phyloP scores from a whole-genome alignment of 75 land plant genomes.

The Cunninghamia lanceolata region DNA sequence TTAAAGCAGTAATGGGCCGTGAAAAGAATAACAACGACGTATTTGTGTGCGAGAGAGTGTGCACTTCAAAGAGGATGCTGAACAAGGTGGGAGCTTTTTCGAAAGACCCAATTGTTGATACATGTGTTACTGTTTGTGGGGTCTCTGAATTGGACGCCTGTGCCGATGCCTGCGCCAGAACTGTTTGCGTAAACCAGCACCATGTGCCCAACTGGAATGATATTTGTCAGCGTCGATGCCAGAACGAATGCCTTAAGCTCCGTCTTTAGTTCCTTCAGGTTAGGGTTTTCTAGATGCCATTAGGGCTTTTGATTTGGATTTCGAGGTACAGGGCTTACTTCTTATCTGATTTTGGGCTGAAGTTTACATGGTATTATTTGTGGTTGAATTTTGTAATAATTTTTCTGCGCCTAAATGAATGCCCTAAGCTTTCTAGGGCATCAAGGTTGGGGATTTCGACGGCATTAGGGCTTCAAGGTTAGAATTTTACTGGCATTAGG shows the following conservation, averaged over 20 bases:
- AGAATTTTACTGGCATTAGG: not conserved
- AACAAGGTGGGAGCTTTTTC: slow-evolving; percentile 86
- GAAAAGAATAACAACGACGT: slow-evolving; percentile 49
- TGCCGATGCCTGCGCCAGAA: slow-evolving; percentile 84
- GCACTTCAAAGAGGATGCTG: slow-evolving; percentile 88
- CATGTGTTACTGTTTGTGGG: slow-evolving; percentile 94
- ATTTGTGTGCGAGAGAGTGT: slow-evolving; percentile 88
- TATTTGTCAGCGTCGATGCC: slow-evolving; percentile 79
- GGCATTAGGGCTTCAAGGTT: not conserved
- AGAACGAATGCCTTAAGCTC: slow-evolving; percentile 75
- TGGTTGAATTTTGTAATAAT: not conserved
- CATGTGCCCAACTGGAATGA: slow-evolving; percentile 98
- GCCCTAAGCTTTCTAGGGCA: not conserved
- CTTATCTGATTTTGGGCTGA: not conserved
- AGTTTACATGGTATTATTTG: not conserved
- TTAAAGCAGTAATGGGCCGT: slow-evolving; percentile 35
- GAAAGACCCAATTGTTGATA: slow-evolving; percentile 80
- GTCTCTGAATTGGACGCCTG: slow-evolving; percentile 92
- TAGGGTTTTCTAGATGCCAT: not conserved
- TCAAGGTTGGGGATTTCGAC: not conserved
- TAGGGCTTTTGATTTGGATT: not conserved
- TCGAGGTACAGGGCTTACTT: not conserved
- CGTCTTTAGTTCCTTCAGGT: not conserved
- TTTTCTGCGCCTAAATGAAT: not conserved
- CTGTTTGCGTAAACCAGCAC: slow-evolving; percentile 89